Percentiles rank a stretch among this genome's conserved stretches.
Conservation (phyloP, 1,284 basidiomycete species). For the Pseudozyma sp. region DNA sequence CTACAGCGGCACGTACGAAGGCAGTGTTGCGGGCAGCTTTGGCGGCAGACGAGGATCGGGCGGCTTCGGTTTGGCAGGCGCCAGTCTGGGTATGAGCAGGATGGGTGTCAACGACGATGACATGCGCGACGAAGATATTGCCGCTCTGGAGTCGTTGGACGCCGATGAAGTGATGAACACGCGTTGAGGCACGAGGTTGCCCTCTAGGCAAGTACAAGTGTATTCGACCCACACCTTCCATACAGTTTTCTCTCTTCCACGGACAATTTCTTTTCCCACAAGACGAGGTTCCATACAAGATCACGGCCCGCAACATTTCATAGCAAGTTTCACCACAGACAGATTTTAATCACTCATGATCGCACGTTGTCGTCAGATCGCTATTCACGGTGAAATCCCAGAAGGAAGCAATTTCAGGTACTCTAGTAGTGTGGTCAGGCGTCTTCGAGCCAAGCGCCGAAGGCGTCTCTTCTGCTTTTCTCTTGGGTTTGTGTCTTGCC, state of each 20-base stretch:
- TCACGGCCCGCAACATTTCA: no score
- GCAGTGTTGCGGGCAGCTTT: constrained; percentile 54
- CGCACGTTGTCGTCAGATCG: not conserved
- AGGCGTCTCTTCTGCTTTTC: constrained; percentile 22
- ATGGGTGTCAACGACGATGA: constrained; percentile 57
- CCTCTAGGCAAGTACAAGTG: not conserved
- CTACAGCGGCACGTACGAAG: constrained; percentile 66
- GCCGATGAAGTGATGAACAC: constrained; percentile 36
- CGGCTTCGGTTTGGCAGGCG: constrained; percentile 49
- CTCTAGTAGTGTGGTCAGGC: not conserved
- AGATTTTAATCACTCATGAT: not conserved
- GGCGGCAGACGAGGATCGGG: constrained; percentile 50
- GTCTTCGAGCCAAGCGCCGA: constrained; percentile 25
- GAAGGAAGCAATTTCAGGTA: not conserved
- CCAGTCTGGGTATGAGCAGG: constrained; percentile 57
- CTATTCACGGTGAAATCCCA: not conserved
- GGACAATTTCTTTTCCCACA: constrained; percentile 2
- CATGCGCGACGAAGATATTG: constrained; percentile 30
- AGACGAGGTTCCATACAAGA: constrained; percentile 1
- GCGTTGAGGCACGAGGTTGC: not conserved
- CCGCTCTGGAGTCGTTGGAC: constrained; percentile 19
- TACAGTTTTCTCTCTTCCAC: not conserved
- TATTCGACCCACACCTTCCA: not conserved
- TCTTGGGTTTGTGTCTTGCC: constrained; percentile 4
- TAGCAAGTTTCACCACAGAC: not conserved